Percentiles rank a stretch among this genome's conserved stretches.
phyloP scores from a whole-genome alignment of 305 asterid species.

The Withania somnifera region DNA sequence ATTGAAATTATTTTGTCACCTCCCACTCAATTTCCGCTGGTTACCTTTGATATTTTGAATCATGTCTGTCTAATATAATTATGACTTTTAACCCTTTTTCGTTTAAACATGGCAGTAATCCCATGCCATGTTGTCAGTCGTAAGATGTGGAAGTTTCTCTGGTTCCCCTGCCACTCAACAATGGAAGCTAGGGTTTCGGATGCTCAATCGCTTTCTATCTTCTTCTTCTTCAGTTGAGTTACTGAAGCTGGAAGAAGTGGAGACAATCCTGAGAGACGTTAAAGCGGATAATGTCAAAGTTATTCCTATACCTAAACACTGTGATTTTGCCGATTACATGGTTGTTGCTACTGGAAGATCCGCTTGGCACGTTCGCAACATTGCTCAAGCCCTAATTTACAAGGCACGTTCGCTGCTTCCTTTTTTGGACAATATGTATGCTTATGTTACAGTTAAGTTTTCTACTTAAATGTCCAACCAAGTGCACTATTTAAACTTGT shows the following conservation, averaged over 20 bases:
- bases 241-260: conserved; percentile 71
- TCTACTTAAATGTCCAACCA: too few species aligned
- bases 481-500: too few species aligned
- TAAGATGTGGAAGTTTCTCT: conserved; percentile 34
- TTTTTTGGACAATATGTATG: too few species aligned
- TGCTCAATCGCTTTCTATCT: conserved; percentile 20
- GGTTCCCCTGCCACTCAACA: conserved; percentile 18
- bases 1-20: too few species aligned
- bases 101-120: too few species aligned
- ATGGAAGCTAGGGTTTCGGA: conserved; percentile 4
- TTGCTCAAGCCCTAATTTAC: conserved; percentile 79
- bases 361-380: conserved; percentile 93
- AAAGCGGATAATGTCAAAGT: conserved; percentile 73
- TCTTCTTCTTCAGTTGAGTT: conserved; percentile 34
- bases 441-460: too few species aligned
- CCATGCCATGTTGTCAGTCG: conserved; percentile 38
- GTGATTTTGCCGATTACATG: conserved; percentile 68
- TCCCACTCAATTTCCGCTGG: too few species aligned
- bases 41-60: too few species aligned
- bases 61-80: too few species aligned
- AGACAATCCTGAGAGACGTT: conserved; percentile 63
- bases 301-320: conserved; percentile 48
- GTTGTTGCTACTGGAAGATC: conserved; percentile 90
- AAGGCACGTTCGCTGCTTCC: conserved; percentile 45
- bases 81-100: too few species aligned